These are phyloP conservation scores for Serendipita sp. DNA, from an alignment of 768 basidiomycete genomes.

Conservation along the genomic window DNA sequence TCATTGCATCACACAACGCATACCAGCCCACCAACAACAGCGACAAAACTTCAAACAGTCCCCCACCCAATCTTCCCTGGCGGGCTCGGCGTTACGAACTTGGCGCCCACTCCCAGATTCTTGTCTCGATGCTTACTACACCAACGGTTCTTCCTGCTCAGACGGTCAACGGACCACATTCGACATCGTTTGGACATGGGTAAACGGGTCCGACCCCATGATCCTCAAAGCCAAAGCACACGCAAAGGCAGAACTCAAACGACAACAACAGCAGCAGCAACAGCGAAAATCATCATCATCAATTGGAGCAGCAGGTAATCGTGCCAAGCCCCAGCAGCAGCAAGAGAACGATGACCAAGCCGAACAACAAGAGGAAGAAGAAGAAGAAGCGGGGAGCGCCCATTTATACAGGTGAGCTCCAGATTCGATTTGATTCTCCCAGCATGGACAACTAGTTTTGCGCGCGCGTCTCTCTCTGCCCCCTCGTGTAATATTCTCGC, in stretches of 20 bases:
- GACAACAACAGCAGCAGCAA: background rate
- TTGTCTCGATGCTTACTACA: slow-evolving; percentile 1
- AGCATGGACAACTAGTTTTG: no score
- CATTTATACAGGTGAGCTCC: background rate
- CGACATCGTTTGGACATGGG: slow-evolving; percentile 6
- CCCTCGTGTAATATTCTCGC: no score
- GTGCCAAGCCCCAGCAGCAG: background rate
- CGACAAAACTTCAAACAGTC: background rate
- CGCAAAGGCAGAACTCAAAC: background rate
- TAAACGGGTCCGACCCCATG: background rate
- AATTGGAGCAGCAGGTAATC: no score
- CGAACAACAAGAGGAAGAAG: background rate
- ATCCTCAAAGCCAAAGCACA: background rate
- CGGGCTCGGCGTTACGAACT: background rate
- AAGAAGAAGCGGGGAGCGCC: background rate
- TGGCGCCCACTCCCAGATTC: background rate
- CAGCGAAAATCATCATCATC: background rate
- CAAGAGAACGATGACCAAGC: background rate
- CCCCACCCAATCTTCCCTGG: background rate
- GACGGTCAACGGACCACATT: background rate
- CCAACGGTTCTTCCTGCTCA: background rate
- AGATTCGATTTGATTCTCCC: no score
- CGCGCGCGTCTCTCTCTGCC: no score
- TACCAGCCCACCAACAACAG: background rate
- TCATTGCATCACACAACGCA: background rate